phyloP scores from a whole-genome alignment of 805 yeast genomes.

The Yamadazyma endophytica region DNA sequence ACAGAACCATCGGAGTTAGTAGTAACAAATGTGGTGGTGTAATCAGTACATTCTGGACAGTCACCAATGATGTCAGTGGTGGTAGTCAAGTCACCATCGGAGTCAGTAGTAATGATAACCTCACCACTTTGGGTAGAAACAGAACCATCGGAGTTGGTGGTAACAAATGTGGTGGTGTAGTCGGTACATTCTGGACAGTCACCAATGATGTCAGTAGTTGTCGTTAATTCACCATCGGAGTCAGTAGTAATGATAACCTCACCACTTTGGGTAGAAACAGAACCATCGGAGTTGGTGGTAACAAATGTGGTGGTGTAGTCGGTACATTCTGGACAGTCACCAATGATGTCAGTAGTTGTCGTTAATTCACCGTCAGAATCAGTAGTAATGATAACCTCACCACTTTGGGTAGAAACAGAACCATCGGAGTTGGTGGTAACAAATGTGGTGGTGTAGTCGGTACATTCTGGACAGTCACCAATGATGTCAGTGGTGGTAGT shows the following conservation, averaged over 20 bases:
- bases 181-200: conserved; percentile 3
- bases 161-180: conserved; percentile 13
- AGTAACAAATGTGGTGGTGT: conserved; percentile 11
- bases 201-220: conserved; percentile 9
- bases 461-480: conserved; percentile 5
- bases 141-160: conserved; percentile 10
- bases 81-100: conserved; percentile 10
- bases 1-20: conserved; percentile 6
- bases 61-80: conserved; percentile 8
- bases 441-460: conserved; percentile 12
- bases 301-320: conserved; percentile 4
- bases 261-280: conserved; percentile 9
- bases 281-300: conserved; percentile 7
- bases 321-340: conserved; percentile 4
- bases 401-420: conserved; percentile 8
- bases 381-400: conserved; percentile 12
- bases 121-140: conserved; percentile 10
- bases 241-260: conserved; percentile 8
- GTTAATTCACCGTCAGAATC: conserved; percentile 9
- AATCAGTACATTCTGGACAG: conserved; percentile 8
- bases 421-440: conserved; percentile 9
- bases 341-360: conserved; percentile 10
- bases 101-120: conserved; percentile 12
- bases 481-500: conserved; percentile 4
- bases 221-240: conserved; percentile 7